Base-by-base conservation (phyloP, 768 basidiomycete species). In the Chlorophyllum brunneum region DNA sequence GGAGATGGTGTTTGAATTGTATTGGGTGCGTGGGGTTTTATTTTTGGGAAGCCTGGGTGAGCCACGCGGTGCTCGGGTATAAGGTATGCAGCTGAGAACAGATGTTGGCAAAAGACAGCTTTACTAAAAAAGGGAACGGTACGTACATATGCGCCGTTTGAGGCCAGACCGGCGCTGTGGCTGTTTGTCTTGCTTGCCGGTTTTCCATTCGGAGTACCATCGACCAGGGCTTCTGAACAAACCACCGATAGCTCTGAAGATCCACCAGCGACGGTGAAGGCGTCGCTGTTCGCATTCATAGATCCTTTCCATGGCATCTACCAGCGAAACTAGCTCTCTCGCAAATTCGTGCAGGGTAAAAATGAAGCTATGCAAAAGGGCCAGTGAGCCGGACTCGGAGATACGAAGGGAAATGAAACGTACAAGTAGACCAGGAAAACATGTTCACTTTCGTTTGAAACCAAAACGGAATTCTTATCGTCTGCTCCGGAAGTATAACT, bases 341-440 rank as follows among this genome's bases (percentile, higher is more conserved):
- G 91, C 81, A 64, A 98, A 98, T 63, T 98, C 97, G 68, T 99
- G 93, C 38, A 98, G 66, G 0, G 93, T 95, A 68, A 98, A 99
- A 57, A 97, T 88, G 69, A 95, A 98, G 72, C 94, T 97, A 56
- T 24, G 13, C 27, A 34, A 5, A 23, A 23, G 11, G 13, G 41
- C 60, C 33, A 54, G 48, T 52, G 11, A 51, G 24, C 9, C 20
- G 22, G 43, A 26, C 24, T 15, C 9, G 31, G 9, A 39, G 23
- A 6, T 18, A 48, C 43, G 5, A 9, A 16, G 44, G 43, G 31
- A 47, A 16, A 43, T 33, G 2, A 47, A 38, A 75, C 92, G 65
- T 56, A 95, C 94, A 94, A 95, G 63, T 95, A 95, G 0, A 94
- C 86, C 22, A 95, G 67, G 64, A 95, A 95, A 1, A 97, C 76